A percentile compares a stretch with the other conserved stretches of the same genome.
phyloP scores from a whole-genome alignment of 306 rosid genomes.

The Cicer arietinum region DNA sequence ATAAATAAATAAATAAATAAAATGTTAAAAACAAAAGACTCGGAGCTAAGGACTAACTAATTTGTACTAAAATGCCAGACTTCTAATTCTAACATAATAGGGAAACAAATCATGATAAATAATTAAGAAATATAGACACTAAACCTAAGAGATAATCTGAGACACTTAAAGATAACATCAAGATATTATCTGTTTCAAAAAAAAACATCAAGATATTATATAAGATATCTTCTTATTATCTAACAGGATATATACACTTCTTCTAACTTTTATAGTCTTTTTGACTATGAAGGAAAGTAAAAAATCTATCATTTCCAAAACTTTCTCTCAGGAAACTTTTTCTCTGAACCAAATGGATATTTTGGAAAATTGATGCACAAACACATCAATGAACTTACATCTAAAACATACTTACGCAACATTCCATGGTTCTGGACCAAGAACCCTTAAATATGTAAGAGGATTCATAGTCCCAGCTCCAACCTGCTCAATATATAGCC shows the following conservation, averaged over 20 bases:
- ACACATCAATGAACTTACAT: conserved; percentile 51
- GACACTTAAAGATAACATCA: conserved; percentile 6
- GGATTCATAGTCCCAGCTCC: conserved; percentile 99
- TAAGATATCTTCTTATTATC: not conserved
- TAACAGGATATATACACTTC: conserved; percentile 2
- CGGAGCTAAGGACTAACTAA: too few species aligned
- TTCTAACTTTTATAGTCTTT: conserved; percentile 5
- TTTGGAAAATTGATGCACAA: conserved; percentile 25
- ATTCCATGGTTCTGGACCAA: conserved; percentile 99
- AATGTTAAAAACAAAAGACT: not conserved
- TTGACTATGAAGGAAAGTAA: not conserved
- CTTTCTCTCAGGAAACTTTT: not conserved
- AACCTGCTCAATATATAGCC: conserved; percentile 66
- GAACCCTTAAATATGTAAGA: conserved; percentile 90
- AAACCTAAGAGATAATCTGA: not conserved
- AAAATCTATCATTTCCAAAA: conserved; percentile 33
- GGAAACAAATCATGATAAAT: not conserved
- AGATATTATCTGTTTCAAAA: not conserved
- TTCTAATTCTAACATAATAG: not conserved
- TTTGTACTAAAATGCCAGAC: not conserved
- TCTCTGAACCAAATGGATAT: conserved; percentile 4
- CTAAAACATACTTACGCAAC: conserved; percentile 90
- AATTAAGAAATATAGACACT: not conserved
- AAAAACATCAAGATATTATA: not conserved
- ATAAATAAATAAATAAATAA: conserved; percentile 1